Base-by-base conservation (phyloP, 768 basidiomycete species). In the Suillus cothurnatus region DNA sequence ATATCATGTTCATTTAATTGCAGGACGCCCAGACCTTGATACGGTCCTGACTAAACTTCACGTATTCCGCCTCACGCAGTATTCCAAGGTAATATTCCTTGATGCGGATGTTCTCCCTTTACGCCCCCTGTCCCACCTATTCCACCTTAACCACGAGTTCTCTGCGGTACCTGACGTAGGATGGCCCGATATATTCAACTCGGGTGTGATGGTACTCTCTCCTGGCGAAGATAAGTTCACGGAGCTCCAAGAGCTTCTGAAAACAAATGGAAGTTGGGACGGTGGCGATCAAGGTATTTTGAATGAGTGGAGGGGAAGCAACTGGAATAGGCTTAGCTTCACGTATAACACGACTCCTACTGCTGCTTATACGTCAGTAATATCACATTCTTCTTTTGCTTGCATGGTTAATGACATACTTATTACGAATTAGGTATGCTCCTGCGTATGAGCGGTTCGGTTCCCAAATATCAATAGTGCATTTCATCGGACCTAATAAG, bases 101-200 rank as follows among this genome's bases (percentile, higher is more conserved):
- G 94, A 97, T 77, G 95, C 94, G 70, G 94, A 97, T 74, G 87
- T 95, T 60, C 90, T 97, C 69, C 93, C 94, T 62, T 83, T 94
- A 60, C 87, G 91, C 58, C 93, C 97, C 34, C 81, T 99, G 62
- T 91, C 94, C 41, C 95, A 97, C 78, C 88, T 99, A n/a, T 98
- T 99, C 78, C 82, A 84, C 39, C 78, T 92, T 56, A 85, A 91
- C 5, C 82, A 90, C 74, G 89, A 93, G 67, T 95, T 99, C 74
- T 90, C 95, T 49, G 97, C 97, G 11, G 92, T 90, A 9, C 95
- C 97, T 14, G 97, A 99, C 77, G 93, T 95, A 38, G 97, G 97
- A 70, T 99, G 97, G 97, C 97, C 97, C 47, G 97, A 99, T 78
- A 96, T 97, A 67, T 99, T 99, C 82, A 99, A 99, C 77, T 97